These are phyloP conservation scores for Nelumbo lutea DNA, from an alignment of 164 flowering plant genomes.

Conservation along the genomic window DNA sequence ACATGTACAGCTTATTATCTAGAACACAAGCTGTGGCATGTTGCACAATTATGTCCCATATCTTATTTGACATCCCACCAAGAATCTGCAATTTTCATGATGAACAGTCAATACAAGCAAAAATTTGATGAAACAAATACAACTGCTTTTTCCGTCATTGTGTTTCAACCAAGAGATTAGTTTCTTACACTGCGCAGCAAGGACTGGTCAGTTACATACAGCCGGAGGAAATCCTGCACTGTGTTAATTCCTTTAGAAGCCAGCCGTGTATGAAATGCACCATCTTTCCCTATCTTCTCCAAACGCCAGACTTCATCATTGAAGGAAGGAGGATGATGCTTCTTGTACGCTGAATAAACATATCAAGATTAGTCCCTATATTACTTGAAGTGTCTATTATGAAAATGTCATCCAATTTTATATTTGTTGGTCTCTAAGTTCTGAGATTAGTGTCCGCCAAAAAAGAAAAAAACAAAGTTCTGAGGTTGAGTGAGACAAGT, in stretches of 20 bases:
- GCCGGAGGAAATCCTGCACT: slow-evolving; percentile 41
- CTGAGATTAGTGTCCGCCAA: neutral
- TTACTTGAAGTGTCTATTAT: neutral
- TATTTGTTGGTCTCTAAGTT: neutral
- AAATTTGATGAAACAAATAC: neutral
- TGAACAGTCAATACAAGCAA: neutral
- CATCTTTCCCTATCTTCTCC: slow-evolving; percentile 37
- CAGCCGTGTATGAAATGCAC: slow-evolving; percentile 33
- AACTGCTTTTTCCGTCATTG: neutral
- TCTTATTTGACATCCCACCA: slow-evolving; percentile 33
- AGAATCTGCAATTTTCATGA: slow-evolving; percentile 35
- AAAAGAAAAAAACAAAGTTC: neutral
- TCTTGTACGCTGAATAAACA: slow-evolving; percentile 29
- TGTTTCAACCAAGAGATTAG: neutral
- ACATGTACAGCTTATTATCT: slow-evolving; percentile 28
- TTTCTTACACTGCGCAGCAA: neutral
- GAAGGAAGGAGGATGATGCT: slow-evolving; percentile 34
- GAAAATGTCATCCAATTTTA: neutral
- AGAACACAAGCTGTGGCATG: slow-evolving; percentile 49
- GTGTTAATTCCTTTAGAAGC: slow-evolving; percentile 18
- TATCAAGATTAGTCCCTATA: neutral
- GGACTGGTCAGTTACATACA: slow-evolving; percentile 14
- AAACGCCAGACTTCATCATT: slow-evolving; percentile 44
- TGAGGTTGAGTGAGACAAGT: neutral
- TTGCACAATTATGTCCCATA: slow-evolving; percentile 45